These are phyloP conservation scores for Obba rivulosa DNA, from an alignment of 768 basidiomycete species.

Conservation along the genomic window DNA sequence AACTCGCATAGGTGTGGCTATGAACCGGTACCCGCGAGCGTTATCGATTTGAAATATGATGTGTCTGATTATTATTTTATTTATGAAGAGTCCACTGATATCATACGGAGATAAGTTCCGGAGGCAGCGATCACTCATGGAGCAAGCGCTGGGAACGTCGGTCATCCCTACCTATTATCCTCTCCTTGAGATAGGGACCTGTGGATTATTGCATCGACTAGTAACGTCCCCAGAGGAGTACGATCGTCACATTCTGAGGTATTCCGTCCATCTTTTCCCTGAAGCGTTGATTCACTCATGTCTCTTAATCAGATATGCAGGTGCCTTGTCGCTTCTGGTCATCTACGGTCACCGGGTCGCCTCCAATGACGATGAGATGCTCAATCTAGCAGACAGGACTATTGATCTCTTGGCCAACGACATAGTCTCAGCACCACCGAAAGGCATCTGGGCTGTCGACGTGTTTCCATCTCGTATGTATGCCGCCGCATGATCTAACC, in stretches of 20 bases:
- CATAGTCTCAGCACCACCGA: conserved; percentile 1
- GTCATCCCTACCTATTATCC: not conserved
- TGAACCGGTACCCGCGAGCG: too few species aligned
- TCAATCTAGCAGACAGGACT: conserved; percentile 14
- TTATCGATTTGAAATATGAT: too few species aligned
- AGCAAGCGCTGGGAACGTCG: not conserved
- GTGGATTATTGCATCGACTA: not conserved
- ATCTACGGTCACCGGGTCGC: conserved; percentile 1
- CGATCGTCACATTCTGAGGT: not conserved
- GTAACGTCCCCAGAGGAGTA: not conserved
- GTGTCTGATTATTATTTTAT: not conserved
- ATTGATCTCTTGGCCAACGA: conserved; percentile 10
- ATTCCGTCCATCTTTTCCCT: too few species aligned
- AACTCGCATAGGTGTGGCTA: too few species aligned
- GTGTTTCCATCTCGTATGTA: conserved; percentile 9
- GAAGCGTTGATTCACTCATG: not conserved
- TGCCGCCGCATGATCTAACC: not conserved
- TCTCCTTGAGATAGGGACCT: not conserved
- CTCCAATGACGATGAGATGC: conserved; percentile 11
- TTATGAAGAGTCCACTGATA: not conserved
- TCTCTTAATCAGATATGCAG: not conserved
- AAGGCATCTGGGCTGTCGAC: conserved; percentile 7
- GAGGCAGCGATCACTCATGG: not conserved
- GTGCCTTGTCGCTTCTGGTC: not conserved
- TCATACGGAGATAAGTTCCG: not conserved